phyloP scores from a whole-genome alignment of 176 grass and related monocot genomes.

The Juncus effusus region DNA sequence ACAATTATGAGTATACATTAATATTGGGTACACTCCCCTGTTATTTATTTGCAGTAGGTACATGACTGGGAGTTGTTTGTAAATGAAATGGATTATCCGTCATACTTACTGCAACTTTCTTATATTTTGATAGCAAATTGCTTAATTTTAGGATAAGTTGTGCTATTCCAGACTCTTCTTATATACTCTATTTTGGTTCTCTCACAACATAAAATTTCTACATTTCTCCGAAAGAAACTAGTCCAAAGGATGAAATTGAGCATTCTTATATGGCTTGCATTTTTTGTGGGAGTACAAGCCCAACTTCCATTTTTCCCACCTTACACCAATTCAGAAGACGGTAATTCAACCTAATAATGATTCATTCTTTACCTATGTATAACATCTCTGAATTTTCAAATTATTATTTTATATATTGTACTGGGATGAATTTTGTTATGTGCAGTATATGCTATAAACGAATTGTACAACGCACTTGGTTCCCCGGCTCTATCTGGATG shows the following conservation, averaged over 20 bases:
- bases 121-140: too few relatives aligned
- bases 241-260: not conserved
- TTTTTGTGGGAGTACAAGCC: conserved; percentile 5
- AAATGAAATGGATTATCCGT: not conserved
- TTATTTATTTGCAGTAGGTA: conserved; percentile 8
- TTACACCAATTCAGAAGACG: conserved; percentile 20
- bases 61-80: not conserved
- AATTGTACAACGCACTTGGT: conserved; percentile 56
- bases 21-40: not conserved
- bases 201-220: conserved; percentile 8
- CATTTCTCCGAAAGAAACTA: conserved; percentile 4
- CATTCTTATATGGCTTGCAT: conserved; percentile 16
- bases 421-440: not conserved
- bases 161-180: not conserved
- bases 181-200: not conserved
- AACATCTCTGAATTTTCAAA: not conserved
- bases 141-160: not conserved
- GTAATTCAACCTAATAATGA: conserved; percentile 5
- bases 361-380: not conserved
- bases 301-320: conserved; percentile 15
- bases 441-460: conserved; percentile 93
- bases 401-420: not conserved
- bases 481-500: conserved; percentile 74
- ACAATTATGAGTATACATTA: too few relatives aligned
- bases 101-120: not conserved